Conservation (phyloP, 2,329 filamentous ascomycete species). For the Ophiocordyceps unilateralis region DNA sequence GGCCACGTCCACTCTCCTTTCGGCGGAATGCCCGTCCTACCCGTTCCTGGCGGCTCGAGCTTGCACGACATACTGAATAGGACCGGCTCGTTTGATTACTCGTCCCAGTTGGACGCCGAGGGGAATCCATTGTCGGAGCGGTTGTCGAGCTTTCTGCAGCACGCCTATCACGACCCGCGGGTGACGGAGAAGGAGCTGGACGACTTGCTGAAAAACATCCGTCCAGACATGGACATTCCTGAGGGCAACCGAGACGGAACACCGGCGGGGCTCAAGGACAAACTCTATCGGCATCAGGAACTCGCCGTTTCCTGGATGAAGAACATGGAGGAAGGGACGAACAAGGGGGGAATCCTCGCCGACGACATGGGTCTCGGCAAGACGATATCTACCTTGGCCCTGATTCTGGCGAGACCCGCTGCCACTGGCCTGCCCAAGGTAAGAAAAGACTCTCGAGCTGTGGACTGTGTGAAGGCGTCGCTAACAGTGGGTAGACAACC, state of each 20-base stretch:
- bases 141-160: slow-evolving; percentile 16
- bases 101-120: slow-evolving; percentile 14
- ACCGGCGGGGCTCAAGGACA: slow-evolving; percentile 48
- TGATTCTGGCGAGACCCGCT: slow-evolving; percentile 49
- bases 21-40: not conserved
- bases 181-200: slow-evolving; percentile 47
- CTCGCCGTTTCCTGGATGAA: slow-evolving; percentile 72
- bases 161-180: slow-evolving; percentile 19
- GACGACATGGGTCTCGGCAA: slow-evolving; percentile 93
- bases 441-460: not conserved
- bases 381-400: slow-evolving; percentile 66
- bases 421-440: slow-evolving; percentile 26
- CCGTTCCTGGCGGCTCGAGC: slow-evolving; percentile 2
- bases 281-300: slow-evolving; percentile 68
- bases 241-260: slow-evolving; percentile 48
- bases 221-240: slow-evolving; percentile 49
- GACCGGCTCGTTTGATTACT: slow-evolving; percentile 20
- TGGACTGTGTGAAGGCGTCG: not conserved
- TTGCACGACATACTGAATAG: slow-evolving; percentile 19
- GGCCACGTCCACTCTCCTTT: not conserved
- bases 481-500: slow-evolving; percentile 44
- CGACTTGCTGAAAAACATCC: slow-evolving; percentile 53
- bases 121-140: slow-evolving; percentile 18
- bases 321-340: slow-evolving; percentile 58
- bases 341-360: slow-evolving; percentile 75